Base-by-base conservation (phyloP, 306 rosid genomes). In the Fagus crenata region DNA sequence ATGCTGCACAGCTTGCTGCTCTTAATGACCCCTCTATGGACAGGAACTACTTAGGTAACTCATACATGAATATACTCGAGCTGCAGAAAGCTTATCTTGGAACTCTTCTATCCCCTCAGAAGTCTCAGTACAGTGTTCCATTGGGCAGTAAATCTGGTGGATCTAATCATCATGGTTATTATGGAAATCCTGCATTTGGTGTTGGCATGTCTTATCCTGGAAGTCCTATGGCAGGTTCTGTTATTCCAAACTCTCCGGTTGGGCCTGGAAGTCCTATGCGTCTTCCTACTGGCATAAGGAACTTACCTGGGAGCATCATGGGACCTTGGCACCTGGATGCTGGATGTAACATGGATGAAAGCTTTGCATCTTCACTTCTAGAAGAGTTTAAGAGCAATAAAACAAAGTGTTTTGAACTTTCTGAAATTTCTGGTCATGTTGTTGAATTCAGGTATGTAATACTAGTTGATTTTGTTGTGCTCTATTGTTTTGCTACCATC, bases 201-300 rank as follows among this genome's bases (percentile, higher is more conserved):
- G 85, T 84, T 43, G 91, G 93, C 40, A 72, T 95, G 85, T 88
- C 99, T 32, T 95, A 90, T 77, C 96, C 90, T 4, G 96, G 97
- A 88, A 92, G 96, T 84, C 98, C 98, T 9, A 77, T 93, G 88
- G 93, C 90, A 76, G 89, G 85, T 81, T 85, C 97, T 53, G 75
- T 85, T 78, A 74, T 88, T 53, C 76, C 96, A 36, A 85, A 82
- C 79, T 90, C 99, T 78, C 97, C 97, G 0, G 90, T 85, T 81
- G 97, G 94, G 70, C 88, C 97, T 51, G 97, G 93, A 17, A 95
- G 97, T 88, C 97, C 97, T 70, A 87, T 92, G 86, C 88, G 91
- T 51, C 88, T 84, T 83, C 89, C 97, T 81, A 81, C 99, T 80
- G 94, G 93, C 74, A 81, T 90, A 87, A 92, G 97, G 90, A 90